These are phyloP conservation scores for Phialophora tarda DNA, from an alignment of 2,329 filamentous ascomycete species.

Conservation along the genomic window DNA sequence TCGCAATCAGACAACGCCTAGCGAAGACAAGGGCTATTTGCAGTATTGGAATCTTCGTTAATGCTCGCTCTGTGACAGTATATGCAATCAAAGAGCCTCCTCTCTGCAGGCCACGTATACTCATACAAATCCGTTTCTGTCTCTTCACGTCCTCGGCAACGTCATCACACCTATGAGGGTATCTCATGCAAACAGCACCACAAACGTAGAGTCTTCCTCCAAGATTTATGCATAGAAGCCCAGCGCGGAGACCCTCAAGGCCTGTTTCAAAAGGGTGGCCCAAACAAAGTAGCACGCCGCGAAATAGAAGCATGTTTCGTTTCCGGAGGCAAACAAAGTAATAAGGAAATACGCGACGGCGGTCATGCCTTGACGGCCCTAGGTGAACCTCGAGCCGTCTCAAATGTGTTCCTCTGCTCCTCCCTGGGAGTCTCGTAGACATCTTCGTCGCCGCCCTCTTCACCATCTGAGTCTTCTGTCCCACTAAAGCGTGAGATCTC, in stretches of 20 bases:
- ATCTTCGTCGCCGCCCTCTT: slow-evolving; percentile 32
- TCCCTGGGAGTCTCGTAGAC: slow-evolving; percentile 39
- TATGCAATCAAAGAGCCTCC: neutral
- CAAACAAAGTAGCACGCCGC: neutral
- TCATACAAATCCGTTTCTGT: slow-evolving; percentile 18
- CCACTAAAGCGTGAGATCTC: slow-evolving; percentile 39
- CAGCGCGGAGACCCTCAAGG: neutral
- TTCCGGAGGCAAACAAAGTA: slow-evolving; percentile 6
- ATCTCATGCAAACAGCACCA: slow-evolving; percentile 23
- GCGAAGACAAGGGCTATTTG: neutral
- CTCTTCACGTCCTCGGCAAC: slow-evolving; percentile 1
- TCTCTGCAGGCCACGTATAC: slow-evolving; percentile 11
- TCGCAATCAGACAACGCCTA: neutral
- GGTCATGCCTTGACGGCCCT: slow-evolving; percentile 10
- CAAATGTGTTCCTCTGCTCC: slow-evolving; percentile 33
- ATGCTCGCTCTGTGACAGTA: neutral
- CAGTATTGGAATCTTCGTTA: neutral
- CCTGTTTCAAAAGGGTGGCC: neutral
- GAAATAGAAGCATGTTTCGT: slow-evolving; percentile 3
- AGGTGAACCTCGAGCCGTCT: slow-evolving; percentile 29
- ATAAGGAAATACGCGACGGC: neutral
- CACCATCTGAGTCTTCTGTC: slow-evolving; percentile 36
- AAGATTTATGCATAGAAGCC: slow-evolving; percentile 2
- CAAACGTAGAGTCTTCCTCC: neutral
- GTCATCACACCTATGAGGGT: slow-evolving; percentile 22